Base-by-base conservation (phyloP, 1,139 yeast genomes). In the Candida sp. region DNA sequence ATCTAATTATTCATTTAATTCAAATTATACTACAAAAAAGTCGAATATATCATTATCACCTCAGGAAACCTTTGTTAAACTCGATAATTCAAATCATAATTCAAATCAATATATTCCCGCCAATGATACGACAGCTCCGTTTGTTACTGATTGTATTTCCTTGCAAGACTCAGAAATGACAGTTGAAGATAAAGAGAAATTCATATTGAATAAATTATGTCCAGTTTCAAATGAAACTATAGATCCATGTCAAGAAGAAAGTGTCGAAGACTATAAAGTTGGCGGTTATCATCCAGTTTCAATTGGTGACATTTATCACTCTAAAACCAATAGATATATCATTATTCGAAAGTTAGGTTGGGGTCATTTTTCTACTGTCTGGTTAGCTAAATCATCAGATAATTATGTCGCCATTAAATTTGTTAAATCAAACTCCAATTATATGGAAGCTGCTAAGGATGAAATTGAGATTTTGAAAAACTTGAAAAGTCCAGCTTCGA, bases 311-410 rank as follows among this genome's bases (percentile, higher is more conserved):
- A 55, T 55, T 33, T 72, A 69, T 52, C 62, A 62, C 44, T 63
- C 70, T 35, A 52, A 54, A 39, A 62, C 60, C 42, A 52, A 60
- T 2, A 49, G 55, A 30, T 72, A 72, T 52, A 62, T 70, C 2
- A 54, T 70, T 23, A 59, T 70, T 15, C 55, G 73, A 21, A 70
- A 70, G 50, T 56, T 72, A 12, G 96, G 96, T 5, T 87, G 96
- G 95, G 96, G 96, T 38, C 95, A 88, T 61, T 88, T 88, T 57
- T 82, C 90, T 30, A 87, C 96, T 1, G 96, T 88, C 30, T 88
- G 96, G 96, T 70, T 88, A 23, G 93, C 95, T 6, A 60, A 70
- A 39, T 66, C 66, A 42, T 21, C 19, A 5, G 55, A 66, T 37
- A 50, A 60, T 47, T 74, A 66, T 50, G 75, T 70, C 38, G 77